phyloP scores from a whole-genome alignment of 2,329 filamentous ascomycete genomes.

The Penicillium sp. region DNA sequence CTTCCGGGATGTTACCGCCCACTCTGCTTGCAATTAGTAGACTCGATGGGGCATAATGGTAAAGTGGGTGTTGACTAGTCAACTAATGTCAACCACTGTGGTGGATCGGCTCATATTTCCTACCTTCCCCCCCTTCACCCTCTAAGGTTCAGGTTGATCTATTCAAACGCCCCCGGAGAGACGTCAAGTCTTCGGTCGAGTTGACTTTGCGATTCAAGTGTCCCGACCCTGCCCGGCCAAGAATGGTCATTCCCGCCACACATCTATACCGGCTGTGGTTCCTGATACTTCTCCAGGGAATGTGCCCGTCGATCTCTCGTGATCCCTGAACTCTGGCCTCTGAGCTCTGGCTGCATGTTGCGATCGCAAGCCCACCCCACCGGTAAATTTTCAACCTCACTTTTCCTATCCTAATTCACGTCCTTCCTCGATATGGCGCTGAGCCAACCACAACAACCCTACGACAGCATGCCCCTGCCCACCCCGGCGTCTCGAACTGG shows the following conservation, averaged over 20 bases:
- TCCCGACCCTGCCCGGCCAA: neutral
- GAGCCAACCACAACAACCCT: conserved; percentile 15
- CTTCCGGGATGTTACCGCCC: no score
- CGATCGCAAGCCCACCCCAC: neutral
- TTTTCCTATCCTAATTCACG: neutral
- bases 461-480: conserved; percentile 15
- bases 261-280: conserved; percentile 7
- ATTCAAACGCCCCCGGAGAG: conserved; percentile 3
- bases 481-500: conserved; percentile 8
- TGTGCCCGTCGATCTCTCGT: conserved; percentile 11
- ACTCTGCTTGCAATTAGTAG: no score
- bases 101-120: conserved; percentile 12
- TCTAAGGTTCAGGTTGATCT: neutral
- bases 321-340: conserved; percentile 9
- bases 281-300: conserved; percentile 12
- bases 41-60: no score
- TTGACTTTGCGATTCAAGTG: neutral
- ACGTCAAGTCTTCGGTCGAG: neutral
- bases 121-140: neutral
- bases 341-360: neutral
- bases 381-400: neutral
- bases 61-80: no score
- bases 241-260: conserved; percentile 7
- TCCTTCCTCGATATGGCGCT: conserved; percentile 16
- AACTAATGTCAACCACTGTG: conserved; percentile 8